Percentiles rank a stretch among this genome's conserved stretches.
These are phyloP conservation scores for Penicillium sp. DNA, from an alignment of 2,329 filamentous ascomycete species.

Conservation along the genomic window DNA sequence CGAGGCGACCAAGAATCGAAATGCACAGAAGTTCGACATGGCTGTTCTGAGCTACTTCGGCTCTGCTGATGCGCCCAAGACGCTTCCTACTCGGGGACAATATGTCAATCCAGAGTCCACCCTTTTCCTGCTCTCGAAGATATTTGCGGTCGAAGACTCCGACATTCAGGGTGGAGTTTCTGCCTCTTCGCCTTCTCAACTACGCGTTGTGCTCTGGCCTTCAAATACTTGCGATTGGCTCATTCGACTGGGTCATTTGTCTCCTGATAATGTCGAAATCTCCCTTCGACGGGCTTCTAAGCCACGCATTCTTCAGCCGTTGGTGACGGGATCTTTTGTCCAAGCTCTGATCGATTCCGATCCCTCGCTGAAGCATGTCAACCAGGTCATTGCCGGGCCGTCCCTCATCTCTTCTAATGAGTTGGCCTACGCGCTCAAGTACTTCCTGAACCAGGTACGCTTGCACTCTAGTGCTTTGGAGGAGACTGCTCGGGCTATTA, in stretches of 20 bases:
- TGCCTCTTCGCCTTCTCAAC: constrained; percentile 25
- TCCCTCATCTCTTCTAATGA: constrained; percentile 38
- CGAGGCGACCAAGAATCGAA: constrained; percentile 25
- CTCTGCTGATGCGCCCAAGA: constrained; percentile 18
- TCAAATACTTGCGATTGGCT: constrained; percentile 43
- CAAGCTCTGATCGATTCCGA: constrained; percentile 42
- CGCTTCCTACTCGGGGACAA: constrained; percentile 23
- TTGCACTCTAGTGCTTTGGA: constrained; percentile 33
- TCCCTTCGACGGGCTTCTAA: constrained; percentile 37
- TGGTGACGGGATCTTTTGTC: constrained; percentile 40
- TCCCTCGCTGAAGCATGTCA: constrained; percentile 38
- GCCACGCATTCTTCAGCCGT: constrained; percentile 34
- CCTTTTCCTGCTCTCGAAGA: constrained; percentile 39
- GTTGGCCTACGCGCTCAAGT: constrained; percentile 39
- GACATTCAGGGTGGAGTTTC: constrained; percentile 23
- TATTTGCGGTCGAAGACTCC: constrained; percentile 33
- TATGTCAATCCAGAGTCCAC: constrained; percentile 39
- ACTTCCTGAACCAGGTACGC: constrained; percentile 41
- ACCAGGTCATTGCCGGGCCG: constrained; percentile 37
- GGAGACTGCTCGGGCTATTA: constrained; percentile 33
- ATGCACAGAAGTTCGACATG: constrained; percentile 35
- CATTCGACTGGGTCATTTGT: constrained; percentile 39
- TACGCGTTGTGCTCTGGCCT: constrained; percentile 39
- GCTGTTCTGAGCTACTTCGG: constrained; percentile 33
- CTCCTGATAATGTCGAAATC: constrained; percentile 39